Evolutionary conservation across 768 basidiomycete species (phyloP).

Genomic region (Pleurotus salmoneostramineus): DNA sequence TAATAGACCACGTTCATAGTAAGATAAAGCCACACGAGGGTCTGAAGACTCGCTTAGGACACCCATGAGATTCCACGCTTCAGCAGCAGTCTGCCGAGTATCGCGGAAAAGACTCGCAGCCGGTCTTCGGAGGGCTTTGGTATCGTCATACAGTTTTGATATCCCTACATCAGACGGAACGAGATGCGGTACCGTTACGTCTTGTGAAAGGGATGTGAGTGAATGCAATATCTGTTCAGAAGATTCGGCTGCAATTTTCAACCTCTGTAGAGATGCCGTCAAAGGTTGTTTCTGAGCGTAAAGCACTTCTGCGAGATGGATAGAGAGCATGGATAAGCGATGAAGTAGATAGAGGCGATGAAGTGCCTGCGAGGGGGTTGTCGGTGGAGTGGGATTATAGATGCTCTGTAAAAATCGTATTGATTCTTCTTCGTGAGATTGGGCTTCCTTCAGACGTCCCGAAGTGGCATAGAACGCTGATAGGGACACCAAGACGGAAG

Average conservation of each 20-base stretch:
- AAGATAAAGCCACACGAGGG: conserved; percentile 45
- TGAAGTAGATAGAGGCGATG: conserved; percentile 68
- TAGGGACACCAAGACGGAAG: conserved; percentile 61
- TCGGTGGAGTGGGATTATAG: conserved; percentile 37
- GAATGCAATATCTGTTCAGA: conserved; percentile 61
- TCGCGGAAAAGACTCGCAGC: conserved; percentile 62
- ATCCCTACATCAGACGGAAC: conserved; percentile 27
- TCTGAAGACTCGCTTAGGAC: conserved; percentile 49
- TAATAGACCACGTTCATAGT: conserved; percentile 61
- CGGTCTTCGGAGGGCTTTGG: conserved; percentile 46
- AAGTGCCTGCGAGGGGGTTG: conserved; percentile 53
- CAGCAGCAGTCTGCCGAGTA: conserved; percentile 64
- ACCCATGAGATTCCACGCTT: conserved; percentile 74
- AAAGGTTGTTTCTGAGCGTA: conserved; percentile 42
- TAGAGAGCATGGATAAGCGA: conserved; percentile 66
- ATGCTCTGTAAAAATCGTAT: conserved; percentile 54
- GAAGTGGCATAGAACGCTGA: conserved; percentile 68
- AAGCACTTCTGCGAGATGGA: conserved; percentile 72
- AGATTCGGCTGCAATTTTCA: conserved; percentile 59
- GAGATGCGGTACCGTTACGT: conserved; percentile 13
- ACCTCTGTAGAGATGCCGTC: conserved; percentile 47
- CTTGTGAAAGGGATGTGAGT: conserved; percentile 42
- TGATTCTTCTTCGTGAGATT: conserved; percentile 49
- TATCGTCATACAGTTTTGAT: conserved; percentile 39
- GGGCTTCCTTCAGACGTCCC: conserved; percentile 52